These are phyloP conservation scores for Herpetospermum pedunculosum DNA, from an alignment of 306 rosid genomes.

Conservation along the genomic window DNA sequence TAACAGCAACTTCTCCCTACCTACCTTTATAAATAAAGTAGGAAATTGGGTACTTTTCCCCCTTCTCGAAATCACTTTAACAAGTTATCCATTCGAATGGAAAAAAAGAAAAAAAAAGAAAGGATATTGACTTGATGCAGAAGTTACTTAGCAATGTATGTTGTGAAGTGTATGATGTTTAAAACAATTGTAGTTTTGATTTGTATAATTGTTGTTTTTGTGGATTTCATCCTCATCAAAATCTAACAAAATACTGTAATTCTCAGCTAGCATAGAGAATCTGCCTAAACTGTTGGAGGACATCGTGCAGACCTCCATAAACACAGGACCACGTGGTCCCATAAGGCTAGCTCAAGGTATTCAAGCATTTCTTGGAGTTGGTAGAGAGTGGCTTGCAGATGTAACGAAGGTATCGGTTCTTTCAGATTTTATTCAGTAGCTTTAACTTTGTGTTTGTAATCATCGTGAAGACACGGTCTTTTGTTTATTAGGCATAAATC, in stretches of 20 bases:
- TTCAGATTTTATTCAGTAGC: background rate
- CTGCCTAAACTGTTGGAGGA: conserved; percentile 88
- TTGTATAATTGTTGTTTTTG: background rate
- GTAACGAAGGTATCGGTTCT: conserved; percentile 39
- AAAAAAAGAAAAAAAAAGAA: background rate
- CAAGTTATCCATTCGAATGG: background rate
- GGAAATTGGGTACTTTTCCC: background rate
- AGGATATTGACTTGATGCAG: background rate
- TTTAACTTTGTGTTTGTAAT: background rate
- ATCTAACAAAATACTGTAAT: conserved; percentile 2
- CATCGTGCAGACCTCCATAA: conserved; percentile 66
- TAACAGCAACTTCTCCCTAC: background rate
- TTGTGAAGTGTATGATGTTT: background rate
- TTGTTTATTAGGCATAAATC: background rate
- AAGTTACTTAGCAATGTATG: background rate
- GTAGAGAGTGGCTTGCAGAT: conserved; percentile 86
- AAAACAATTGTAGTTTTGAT: background rate
- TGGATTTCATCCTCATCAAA: background rate
- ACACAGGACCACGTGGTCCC: conserved; percentile 86
- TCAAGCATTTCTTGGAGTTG: conserved; percentile 79
- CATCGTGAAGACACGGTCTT: background rate
- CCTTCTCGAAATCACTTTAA: background rate
- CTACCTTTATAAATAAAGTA: background rate
- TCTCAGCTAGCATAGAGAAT: conserved; percentile 51
- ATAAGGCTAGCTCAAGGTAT: conserved; percentile 77